A percentile compares a stretch with the other conserved stretches of the same genome.
These are phyloP conservation scores for Linum trigynum DNA, from an alignment of 345 rosid genomes.

Conservation along the genomic window DNA sequence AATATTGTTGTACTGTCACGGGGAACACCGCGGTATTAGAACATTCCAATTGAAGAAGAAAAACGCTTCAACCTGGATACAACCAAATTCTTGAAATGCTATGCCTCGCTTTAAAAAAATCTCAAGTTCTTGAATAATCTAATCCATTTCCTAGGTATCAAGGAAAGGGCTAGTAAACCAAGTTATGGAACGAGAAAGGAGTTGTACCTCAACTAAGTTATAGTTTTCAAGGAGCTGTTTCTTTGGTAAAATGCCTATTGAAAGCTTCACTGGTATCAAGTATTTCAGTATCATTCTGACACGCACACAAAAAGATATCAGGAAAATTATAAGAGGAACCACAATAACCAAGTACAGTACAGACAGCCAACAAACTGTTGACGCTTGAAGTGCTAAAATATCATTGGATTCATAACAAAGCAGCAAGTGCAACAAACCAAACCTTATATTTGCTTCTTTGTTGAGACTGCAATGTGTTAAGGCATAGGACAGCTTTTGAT, in stretches of 20 bases:
- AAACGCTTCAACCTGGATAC: background rate
- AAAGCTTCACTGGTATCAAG: constrained; percentile 91
- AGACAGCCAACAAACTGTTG: background rate
- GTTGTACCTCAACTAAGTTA: constrained; percentile 66
- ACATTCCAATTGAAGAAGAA: background rate
- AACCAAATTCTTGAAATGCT: background rate
- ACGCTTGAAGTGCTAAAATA: background rate
- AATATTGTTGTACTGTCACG: constrained; percentile 58
- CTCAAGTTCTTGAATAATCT: background rate
- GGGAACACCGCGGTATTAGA: constrained; percentile 17
- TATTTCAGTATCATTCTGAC: constrained; percentile 91
- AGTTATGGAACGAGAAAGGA: constrained; percentile 2
- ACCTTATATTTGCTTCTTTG: constrained; percentile 78
- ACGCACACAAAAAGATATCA: constrained; percentile 4
- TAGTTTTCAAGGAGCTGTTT: constrained; percentile 55
- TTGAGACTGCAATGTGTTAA: constrained; percentile 61
- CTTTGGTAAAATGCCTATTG: constrained; percentile 67
- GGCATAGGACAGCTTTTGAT: constrained; percentile 82
- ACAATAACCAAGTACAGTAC: background rate
- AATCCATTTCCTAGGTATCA: background rate
- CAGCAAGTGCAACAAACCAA: constrained; percentile 16
- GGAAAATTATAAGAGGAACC: constrained; percentile 7
- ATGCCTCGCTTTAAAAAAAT: background rate
- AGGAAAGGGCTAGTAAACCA: background rate
- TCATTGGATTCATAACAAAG: constrained; percentile 11